Evolutionary conservation across 345 rosid genomes (phyloP).

Genomic region (Brassica incana): DNA sequence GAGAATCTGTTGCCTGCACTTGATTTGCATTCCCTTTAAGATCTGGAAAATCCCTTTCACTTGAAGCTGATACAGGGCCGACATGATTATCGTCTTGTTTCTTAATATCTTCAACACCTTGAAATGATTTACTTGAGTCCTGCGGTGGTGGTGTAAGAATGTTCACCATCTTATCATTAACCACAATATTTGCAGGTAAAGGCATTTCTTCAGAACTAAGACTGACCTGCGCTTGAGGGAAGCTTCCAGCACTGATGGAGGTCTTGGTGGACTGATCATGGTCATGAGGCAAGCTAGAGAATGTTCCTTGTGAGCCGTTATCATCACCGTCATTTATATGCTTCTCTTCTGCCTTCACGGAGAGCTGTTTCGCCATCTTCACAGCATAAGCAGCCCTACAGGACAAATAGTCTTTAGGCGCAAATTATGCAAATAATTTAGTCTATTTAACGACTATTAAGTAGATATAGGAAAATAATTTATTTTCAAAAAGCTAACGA

Average conservation of each 20-base stretch:
- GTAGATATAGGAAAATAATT: neutral
- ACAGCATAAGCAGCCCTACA: conserved; percentile 90
- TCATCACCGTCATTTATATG: conserved; percentile 78
- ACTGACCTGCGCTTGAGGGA: conserved; percentile 81
- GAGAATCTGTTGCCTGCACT: conserved; percentile 59
- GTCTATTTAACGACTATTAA: conserved; percentile 1
- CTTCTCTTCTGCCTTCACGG: conserved; percentile 76
- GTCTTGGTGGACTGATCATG: conserved; percentile 79
- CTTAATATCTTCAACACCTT: conserved; percentile 52
- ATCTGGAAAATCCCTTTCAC: conserved; percentile 48
- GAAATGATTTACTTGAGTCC: conserved; percentile 52
- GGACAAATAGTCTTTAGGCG: conserved; percentile 22
- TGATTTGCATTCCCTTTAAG: conserved; percentile 41
- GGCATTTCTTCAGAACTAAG: conserved; percentile 77
- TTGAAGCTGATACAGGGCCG: conserved; percentile 57
- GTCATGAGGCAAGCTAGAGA: conserved; percentile 83
- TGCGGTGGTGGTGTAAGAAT: conserved; percentile 44
- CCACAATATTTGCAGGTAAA: conserved; percentile 44
- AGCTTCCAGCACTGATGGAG: conserved; percentile 88
- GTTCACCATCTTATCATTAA: conserved; percentile 53
- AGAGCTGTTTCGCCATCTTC: conserved; percentile 77
- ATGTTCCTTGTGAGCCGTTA: conserved; percentile 72
- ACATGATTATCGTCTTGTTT: conserved; percentile 48
- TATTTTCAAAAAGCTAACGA: conserved; percentile 3
- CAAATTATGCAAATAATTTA: conserved; percentile 8